Percentiles rank a stretch among this genome's conserved stretches.
phyloP scores from a whole-genome alignment of 805 yeast species.

The Sugiyamaella mastotermitis region DNA sequence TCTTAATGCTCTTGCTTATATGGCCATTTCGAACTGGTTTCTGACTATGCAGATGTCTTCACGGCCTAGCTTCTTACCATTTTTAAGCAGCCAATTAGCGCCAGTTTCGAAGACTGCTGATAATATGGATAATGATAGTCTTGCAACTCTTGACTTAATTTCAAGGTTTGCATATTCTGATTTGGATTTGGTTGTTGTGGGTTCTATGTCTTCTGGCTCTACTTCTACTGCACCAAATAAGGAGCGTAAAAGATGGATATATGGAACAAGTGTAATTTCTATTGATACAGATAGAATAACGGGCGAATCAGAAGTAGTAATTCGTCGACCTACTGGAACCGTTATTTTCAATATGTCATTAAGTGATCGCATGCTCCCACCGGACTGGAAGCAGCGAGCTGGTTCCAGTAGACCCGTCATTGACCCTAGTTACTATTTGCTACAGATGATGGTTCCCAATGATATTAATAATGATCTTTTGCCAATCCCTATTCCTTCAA shows the following conservation, averaged over 20 bases:
- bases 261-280: slow-evolving; percentile 52
- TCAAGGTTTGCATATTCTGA: slow-evolving; percentile 61
- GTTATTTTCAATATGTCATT: slow-evolving; percentile 39
- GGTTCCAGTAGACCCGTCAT: slow-evolving; percentile 8
- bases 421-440: slow-evolving; percentile 40
- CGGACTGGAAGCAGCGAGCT: no score
- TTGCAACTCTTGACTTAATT: slow-evolving; percentile 64
- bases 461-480: slow-evolving; percentile 31
- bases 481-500: slow-evolving; percentile 49
- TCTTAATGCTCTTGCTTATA: slow-evolving; percentile 56
- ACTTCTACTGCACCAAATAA: background rate
- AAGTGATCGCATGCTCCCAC: slow-evolving; percentile 16
- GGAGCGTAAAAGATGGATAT: slow-evolving; percentile 46
- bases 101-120: slow-evolving; percentile 32
- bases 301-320: slow-evolving; percentile 46
- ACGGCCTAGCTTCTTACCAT: slow-evolving; percentile 55
- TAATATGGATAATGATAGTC: slow-evolving; percentile 43
- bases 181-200: slow-evolving; percentile 48
- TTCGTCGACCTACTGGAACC: slow-evolving; percentile 68
- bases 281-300: slow-evolving; percentile 46
- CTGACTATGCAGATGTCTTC: slow-evolving; percentile 54
- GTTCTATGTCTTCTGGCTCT: slow-evolving; percentile 31
- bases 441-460: slow-evolving; percentile 46
- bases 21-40: slow-evolving; percentile 67
- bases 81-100: slow-evolving; percentile 52